These are phyloP conservation scores for Stipa capillata DNA, from an alignment of 176 grass and related monocot species.

Conservation along the genomic window DNA sequence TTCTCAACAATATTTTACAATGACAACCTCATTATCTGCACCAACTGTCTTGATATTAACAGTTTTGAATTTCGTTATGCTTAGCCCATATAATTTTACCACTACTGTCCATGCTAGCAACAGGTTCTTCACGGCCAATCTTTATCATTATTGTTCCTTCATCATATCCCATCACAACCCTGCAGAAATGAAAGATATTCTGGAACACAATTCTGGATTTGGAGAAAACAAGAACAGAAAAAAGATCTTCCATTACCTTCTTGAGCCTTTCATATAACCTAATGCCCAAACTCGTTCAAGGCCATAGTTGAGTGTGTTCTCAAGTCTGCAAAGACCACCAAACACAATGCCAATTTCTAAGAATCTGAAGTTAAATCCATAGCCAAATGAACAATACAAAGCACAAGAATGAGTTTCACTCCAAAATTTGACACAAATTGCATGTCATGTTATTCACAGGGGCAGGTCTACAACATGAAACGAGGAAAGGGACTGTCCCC, in stretches of 20 bases:
- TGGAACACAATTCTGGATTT: not conserved
- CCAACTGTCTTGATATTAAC: conserved; percentile 89
- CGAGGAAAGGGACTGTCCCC: not conserved
- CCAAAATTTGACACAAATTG: not conserved
- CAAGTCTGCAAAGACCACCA: conserved; percentile 40
- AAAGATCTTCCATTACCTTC: conserved; percentile 27
- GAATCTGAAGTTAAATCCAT: not conserved
- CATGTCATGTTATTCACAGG: not conserved
- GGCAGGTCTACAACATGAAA: not conserved
- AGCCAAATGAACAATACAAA: not conserved
- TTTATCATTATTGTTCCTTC: conserved; percentile 85
- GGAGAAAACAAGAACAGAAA: not conserved
- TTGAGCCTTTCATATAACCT: conserved; percentile 62
- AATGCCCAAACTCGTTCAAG: conserved; percentile 78
- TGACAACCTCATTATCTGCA: conserved; percentile 59
- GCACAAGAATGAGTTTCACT: not conserved
- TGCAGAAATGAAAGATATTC: conserved; percentile 14
- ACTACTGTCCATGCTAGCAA: conserved; percentile 60
- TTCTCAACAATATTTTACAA: not conserved
- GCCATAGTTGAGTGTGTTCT: conserved; percentile 75
- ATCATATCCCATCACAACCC: conserved; percentile 69
- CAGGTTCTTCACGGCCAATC: conserved; percentile 59
- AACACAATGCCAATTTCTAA: not conserved
- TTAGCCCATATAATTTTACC: conserved; percentile 70
- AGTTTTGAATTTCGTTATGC: conserved; percentile 84